Evolutionary conservation across 345 rosid genomes (phyloP).

Genomic region (Citrus australasica): DNA sequence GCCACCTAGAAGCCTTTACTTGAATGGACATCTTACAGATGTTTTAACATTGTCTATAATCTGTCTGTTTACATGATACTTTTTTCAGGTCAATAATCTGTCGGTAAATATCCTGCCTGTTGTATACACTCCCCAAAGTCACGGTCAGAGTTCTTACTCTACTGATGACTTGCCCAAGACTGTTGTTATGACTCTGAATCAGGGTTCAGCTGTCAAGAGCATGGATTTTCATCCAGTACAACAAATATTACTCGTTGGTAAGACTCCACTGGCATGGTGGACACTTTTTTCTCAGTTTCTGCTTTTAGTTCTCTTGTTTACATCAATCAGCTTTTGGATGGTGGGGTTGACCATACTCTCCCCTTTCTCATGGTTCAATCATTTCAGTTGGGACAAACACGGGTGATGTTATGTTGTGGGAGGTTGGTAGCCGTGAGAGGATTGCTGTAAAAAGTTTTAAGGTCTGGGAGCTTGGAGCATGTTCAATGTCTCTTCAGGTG

Average conservation of each 20-base stretch:
- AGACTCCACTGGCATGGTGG: slow-evolving; percentile 21
- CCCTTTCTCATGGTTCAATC: slow-evolving; percentile 11
- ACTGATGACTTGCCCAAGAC: slow-evolving; percentile 80
- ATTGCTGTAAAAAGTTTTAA: slow-evolving; percentile 55
- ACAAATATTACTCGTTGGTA: slow-evolving; percentile 79
- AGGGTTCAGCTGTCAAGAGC: slow-evolving; percentile 74
- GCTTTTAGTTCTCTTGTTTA: neutral
- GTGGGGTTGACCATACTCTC: slow-evolving; percentile 7
- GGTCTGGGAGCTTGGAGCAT: slow-evolving; percentile 57
- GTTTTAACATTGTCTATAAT: neutral
- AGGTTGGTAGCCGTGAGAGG: slow-evolving; percentile 62
- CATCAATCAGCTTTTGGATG: slow-evolving; percentile 3
- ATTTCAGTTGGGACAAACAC: slow-evolving; percentile 75
- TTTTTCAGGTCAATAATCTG: slow-evolving; percentile 60
- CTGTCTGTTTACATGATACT: neutral
- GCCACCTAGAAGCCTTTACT: slow-evolving; percentile 1
- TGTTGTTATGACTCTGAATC: slow-evolving; percentile 53
- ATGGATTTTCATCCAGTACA: slow-evolving; percentile 89
- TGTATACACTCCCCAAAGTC: slow-evolving; percentile 61
- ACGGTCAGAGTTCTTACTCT: slow-evolving; percentile 67
- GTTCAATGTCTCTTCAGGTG: slow-evolving; percentile 70
- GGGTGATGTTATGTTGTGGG: slow-evolving; percentile 76
- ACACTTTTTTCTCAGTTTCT: slow-evolving; percentile 5
- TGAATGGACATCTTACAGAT: neutral
- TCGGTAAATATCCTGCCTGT: slow-evolving; percentile 65